Evolutionary conservation across 148 eudicot genomes (phyloP).

Genomic region (Agrostemma githago): DNA sequence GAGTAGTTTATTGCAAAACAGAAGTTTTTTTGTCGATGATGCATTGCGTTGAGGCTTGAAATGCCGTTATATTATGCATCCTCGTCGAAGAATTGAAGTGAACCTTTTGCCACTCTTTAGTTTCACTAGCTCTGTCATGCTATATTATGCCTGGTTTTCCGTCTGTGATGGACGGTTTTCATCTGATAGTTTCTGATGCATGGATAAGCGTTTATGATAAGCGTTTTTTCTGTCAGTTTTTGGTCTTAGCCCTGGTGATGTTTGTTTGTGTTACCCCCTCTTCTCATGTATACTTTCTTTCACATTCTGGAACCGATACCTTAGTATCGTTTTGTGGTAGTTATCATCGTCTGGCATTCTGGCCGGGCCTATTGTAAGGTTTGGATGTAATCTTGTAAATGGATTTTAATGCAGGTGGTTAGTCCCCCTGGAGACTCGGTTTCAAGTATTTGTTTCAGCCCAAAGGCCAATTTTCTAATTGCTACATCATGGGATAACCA

Average conservation of each 20-base stretch:
- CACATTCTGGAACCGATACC: neutral
- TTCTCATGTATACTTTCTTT: neutral
- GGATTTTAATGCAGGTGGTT: slow-evolving; percentile 38
- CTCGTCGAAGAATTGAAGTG: neutral
- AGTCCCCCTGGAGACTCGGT: slow-evolving; percentile 73
- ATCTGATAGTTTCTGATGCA: neutral
- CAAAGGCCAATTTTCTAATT: slow-evolving; percentile 71
- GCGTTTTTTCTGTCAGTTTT: neutral
- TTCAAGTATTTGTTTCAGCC: slow-evolving; percentile 79
- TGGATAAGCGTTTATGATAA: neutral
- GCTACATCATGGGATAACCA: slow-evolving; percentile 97
- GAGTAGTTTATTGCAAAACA: neutral
- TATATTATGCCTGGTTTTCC: neutral
- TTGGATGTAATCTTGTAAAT: neutral
- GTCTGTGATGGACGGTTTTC: neutral
- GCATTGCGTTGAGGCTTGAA: neutral
- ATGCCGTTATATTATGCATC: too few species aligned
- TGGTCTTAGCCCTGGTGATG: neutral
- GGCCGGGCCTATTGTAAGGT: neutral
- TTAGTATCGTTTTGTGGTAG: neutral
- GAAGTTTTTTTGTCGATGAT: neutral
- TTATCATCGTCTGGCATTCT: neutral
- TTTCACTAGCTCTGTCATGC: neutral
- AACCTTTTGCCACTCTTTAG: neutral
- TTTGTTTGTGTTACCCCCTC: neutral